Conservation (phyloP, 2,329 filamentous ascomycete genomes). For the Polychaeton citri region DNA sequence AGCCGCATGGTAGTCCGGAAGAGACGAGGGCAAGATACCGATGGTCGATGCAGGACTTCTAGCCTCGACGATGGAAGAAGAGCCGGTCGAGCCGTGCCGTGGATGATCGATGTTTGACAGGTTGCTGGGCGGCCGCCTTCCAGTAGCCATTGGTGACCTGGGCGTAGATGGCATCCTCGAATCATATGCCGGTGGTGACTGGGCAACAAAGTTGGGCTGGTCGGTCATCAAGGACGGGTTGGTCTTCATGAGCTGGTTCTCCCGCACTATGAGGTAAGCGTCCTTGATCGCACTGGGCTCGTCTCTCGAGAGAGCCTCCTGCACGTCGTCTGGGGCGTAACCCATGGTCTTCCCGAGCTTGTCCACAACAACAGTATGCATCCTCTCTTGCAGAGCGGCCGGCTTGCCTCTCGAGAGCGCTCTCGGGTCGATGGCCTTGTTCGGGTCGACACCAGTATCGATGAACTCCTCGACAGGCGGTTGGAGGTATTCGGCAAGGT, state of each 20-base stretch:
- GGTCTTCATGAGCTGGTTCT: conserved; percentile 93
- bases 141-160: conserved; percentile 2
- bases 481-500: conserved; percentile 74
- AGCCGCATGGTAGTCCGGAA: conserved; percentile 81
- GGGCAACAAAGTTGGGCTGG: conserved; percentile 41
- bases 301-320: conserved; percentile 79
- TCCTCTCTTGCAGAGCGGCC: conserved; percentile 67
- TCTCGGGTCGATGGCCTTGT: conserved; percentile 74
- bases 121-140: conserved; percentile 6
- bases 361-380: conserved; percentile 83
- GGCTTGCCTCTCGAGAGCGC: conserved; percentile 70
- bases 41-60: conserved; percentile 57
- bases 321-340: conserved; percentile 86
- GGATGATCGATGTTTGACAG: conserved; percentile 22
- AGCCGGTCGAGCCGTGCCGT: conserved; percentile 31
- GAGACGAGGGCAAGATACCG: conserved; percentile 77
- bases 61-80: conserved; percentile 23
- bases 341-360: conserved; percentile 98
- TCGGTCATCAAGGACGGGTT: conserved; percentile 52
- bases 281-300: conserved; percentile 98
- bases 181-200: conserved; percentile 42
- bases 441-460: conserved; percentile 86
- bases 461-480: conserved; percentile 83
- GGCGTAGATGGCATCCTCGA: conserved; percentile 9
- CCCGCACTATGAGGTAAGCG: conserved; percentile 92